Evolutionary conservation across 495 filamentous ascomycete species (phyloP), one percentile per base, ranked within the genome.

Genomic region (Entonaema liquescens): DNA sequence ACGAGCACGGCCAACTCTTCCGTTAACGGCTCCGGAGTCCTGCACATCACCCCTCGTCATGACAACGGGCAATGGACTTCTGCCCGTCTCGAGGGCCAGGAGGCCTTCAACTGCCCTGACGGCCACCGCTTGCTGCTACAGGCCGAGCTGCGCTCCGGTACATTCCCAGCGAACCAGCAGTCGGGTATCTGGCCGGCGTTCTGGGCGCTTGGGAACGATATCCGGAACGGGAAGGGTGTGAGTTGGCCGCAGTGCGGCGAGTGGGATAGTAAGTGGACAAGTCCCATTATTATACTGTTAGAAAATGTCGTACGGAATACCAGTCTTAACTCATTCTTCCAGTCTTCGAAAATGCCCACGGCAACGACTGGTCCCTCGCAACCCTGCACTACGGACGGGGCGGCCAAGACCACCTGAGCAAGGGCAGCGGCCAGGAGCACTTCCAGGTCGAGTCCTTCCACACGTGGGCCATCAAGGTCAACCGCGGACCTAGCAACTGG

Each of bases 171-270:
- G 1, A 49, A 29, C 25, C 35, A 69, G 21, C 74, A 77, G 64
- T 61, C 76, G 28, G 76, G 74, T 6, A 77, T 78, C 40, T 78
- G 76, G 74, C 75, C 74, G 28, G 76, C 76, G 2, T 78, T 78
- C 49, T 77, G 76, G 74, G 76, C 74, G 1, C 47, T 77, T n/a
- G 74, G 76, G 15, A 64, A 55, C 26, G 52, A 58, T 21, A 65
- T 65, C 28, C 62, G 62, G 8, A 65, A 65, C 29, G 62, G 62
- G 13, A 65, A 65, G 29, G 57, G 44, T 28, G 68, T 55, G 4
- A 58, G 63, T 33, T 78, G 76, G 76, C 76, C 74, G 6, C 50
- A 53, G 21, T 67, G 55, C 6, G 61, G 60, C 1, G 74, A 78
- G 53, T 78, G 74, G 74, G 74, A 77, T 59, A 57, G 62, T 65